A percentile compares a stretch with the other conserved stretches of the same genome.
Evolutionary conservation across 2,329 filamentous ascomycete genomes (phyloP).

Genomic region (Westerdykella ornata): DNA sequence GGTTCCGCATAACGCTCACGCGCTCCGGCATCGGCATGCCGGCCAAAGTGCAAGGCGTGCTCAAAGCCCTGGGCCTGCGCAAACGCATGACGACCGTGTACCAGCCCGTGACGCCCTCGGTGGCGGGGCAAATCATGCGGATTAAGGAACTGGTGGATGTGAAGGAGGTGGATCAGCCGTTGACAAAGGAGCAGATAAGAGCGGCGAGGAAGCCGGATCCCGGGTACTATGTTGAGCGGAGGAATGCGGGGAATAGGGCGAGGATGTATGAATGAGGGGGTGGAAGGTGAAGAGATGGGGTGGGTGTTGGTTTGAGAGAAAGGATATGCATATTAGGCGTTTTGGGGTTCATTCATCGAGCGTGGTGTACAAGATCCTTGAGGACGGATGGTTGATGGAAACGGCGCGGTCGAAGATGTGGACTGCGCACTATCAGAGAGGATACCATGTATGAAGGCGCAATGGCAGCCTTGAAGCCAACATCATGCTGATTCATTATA

Average conservation of each 20-base stretch:
- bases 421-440: too few species aligned
- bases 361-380: too few species aligned
- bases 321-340: too few species aligned
- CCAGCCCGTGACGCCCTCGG: slow-evolving; percentile 71
- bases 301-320: too few species aligned
- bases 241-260: slow-evolving; percentile 9
- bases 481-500: too few species aligned
- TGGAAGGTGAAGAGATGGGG: too few species aligned
- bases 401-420: too few species aligned
- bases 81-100: slow-evolving; percentile 83
- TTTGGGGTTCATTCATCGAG: too few species aligned
- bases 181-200: slow-evolving; percentile 64
- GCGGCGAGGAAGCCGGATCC: slow-evolving; percentile 64
- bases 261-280: too few species aligned
- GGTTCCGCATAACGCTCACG: slow-evolving; percentile 86
- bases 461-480: too few species aligned
- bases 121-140: slow-evolving; percentile 85
- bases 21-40: slow-evolving; percentile 83
- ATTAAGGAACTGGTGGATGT: slow-evolving; percentile 89
- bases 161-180: slow-evolving; percentile 61
- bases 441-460: too few species aligned
- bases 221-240: slow-evolving; percentile 72
- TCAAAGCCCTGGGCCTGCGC: slow-evolving; percentile 76
- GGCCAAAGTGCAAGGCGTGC: slow-evolving; percentile 68
- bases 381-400: too few species aligned